Evolutionary conservation across 73 alveolate genomes (phyloP).

Genomic region (Symbiodinium natans): DNA sequence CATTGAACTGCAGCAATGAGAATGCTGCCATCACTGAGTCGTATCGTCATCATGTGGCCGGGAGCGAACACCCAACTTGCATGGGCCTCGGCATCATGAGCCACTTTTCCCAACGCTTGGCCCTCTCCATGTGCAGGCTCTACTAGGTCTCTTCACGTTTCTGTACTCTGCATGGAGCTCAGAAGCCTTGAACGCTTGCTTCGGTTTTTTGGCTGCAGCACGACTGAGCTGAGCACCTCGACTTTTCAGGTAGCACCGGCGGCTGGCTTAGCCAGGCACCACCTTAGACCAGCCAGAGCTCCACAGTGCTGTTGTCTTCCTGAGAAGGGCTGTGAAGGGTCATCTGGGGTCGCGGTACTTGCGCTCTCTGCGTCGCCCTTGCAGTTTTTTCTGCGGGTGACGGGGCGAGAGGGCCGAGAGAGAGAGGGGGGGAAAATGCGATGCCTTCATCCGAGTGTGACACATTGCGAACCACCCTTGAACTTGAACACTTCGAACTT

Average conservation of each 20-base stretch:
- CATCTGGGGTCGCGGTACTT: no score
- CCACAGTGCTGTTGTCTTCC: no score
- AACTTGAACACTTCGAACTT: no score
- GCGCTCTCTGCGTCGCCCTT: no score
- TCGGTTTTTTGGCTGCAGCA: background rate
- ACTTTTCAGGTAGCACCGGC: background rate
- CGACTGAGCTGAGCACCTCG: background rate
- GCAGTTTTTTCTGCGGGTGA: no score
- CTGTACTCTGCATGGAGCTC: background rate
- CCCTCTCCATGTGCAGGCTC: slow-evolving; percentile 7
- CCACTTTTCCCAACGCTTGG: background rate
- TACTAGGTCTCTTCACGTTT: slow-evolving; percentile 78
- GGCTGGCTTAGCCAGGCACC: slow-evolving; percentile 20
- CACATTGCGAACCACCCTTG: no score
- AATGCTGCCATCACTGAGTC: background rate
- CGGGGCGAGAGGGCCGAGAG: no score
- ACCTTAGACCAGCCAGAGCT: no score
- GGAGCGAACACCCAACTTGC: slow-evolving; percentile 91
- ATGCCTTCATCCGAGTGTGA: no score
- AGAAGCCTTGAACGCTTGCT: background rate
- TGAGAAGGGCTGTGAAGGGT: no score
- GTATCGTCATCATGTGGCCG: slow-evolving; percentile 91
- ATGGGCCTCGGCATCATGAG: background rate
- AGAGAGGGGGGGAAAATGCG: no score
- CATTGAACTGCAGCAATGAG: background rate